Evolutionary conservation across 495 filamentous ascomycete species (phyloP).

Genomic region (Penicillium riverlandense): DNA sequence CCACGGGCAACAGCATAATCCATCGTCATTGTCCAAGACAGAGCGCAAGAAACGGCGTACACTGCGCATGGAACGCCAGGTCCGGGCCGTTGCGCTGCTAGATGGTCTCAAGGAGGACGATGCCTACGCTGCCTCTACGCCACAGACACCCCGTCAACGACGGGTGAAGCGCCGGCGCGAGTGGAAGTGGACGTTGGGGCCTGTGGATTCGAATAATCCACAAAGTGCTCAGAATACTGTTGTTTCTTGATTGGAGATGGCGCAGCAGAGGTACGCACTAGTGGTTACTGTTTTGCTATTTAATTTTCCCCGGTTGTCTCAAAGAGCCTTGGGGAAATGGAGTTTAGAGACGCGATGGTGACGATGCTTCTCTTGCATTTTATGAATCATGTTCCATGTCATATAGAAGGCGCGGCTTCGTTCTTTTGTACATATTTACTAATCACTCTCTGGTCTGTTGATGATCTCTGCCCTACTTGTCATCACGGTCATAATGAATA

Average conservation of each 20-base stretch:
- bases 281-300: too few relatives aligned
- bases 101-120: constrained; percentile 21
- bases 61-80: constrained; percentile 29
- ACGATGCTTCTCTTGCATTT: too few relatives aligned
- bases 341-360: too few relatives aligned
- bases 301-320: too few relatives aligned
- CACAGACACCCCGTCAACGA: constrained; percentile 42
- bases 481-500: too few relatives aligned
- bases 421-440: too few relatives aligned
- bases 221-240: not conserved
- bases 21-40: constrained; percentile 8
- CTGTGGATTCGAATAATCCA: constrained; percentile 13
- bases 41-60: constrained; percentile 35
- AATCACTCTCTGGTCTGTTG: too few relatives aligned
- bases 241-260: not conserved
- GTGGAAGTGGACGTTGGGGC: constrained; percentile 53
- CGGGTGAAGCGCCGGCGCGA: constrained; percentile 45
- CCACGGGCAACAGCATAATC: not conserved
- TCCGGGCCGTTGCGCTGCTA: constrained; percentile 34
- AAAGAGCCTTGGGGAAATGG: too few relatives aligned
- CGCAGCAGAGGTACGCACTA: too few relatives aligned
- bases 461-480: too few relatives aligned
- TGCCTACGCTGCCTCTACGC: constrained; percentile 23
- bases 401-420: too few relatives aligned
- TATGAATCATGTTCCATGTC: too few relatives aligned